These are phyloP conservation scores for Lactarius hatsudake DNA, from an alignment of 768 basidiomycete genomes.

Conservation along the genomic window DNA sequence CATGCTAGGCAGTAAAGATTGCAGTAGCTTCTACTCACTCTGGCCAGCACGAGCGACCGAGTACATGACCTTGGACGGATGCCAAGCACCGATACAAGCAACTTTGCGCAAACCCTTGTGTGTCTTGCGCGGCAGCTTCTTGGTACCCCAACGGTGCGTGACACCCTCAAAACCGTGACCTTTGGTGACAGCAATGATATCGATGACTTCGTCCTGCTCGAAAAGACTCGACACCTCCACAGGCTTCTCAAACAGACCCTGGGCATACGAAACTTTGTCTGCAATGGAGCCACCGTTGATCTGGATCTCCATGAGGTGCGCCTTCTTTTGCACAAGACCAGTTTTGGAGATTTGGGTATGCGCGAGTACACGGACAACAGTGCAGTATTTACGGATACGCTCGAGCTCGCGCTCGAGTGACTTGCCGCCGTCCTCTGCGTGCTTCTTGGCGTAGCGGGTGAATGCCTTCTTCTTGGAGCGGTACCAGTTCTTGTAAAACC, in stretches of 20 bases:
- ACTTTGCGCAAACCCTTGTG: conserved; percentile 99
- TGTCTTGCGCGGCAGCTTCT: conserved; percentile 97
- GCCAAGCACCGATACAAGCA: conserved; percentile 98
- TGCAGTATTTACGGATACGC: conserved; percentile 99
- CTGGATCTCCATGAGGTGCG: conserved; percentile 99
- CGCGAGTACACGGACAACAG: conserved; percentile 97
- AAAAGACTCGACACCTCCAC: conserved; percentile 83
- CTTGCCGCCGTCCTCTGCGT: conserved; percentile 92
- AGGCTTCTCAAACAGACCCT: conserved; percentile 94
- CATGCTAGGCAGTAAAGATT: not conserved
- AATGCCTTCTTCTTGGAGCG: conserved; percentile 99
- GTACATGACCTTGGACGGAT: conserved; percentile 99
- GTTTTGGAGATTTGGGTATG: conserved; percentile 99
- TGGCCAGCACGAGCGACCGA: conserved; percentile 99
- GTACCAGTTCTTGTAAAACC: conserved; percentile 99
- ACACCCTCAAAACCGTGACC: conserved; percentile 99
- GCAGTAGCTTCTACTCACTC: conserved; percentile 55
- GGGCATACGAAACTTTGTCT: conserved; percentile 97
- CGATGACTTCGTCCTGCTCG: conserved; percentile 95
- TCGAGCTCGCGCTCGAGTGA: conserved; percentile 93
- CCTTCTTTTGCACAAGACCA: conserved; percentile 97
- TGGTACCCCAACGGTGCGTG: conserved; percentile 98
- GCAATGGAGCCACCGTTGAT: conserved; percentile 94
- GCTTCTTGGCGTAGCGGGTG: conserved; percentile 99
- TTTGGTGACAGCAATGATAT: conserved; percentile 97